Conservation (phyloP, 805 yeast species). For the Candida loeiensis region DNA sequence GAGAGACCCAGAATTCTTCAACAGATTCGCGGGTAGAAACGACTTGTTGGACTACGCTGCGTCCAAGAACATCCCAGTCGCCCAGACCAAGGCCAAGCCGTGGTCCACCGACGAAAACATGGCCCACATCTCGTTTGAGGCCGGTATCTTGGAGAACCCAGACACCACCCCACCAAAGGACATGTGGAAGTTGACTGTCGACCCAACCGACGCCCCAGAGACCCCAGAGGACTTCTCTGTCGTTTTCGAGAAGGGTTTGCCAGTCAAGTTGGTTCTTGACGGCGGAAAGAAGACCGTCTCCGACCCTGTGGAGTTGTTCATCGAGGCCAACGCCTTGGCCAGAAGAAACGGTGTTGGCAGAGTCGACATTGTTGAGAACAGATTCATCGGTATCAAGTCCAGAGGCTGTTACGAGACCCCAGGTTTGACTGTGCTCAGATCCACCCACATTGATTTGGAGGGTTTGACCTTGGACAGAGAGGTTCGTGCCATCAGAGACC, state of each 20-base stretch:
- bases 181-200: conserved; percentile 98
- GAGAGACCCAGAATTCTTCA: conserved; percentile 95
- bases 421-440: conserved; percentile 90
- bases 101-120: conserved; percentile 99
- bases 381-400: conserved; percentile 97
- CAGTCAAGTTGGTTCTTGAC: conserved; percentile 72
- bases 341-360: conserved; percentile 99
- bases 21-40: conserved; percentile 96
- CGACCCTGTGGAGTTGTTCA: conserved; percentile 87
- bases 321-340: conserved; percentile 89
- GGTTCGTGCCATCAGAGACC: conserved; percentile 95
- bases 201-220: conserved; percentile 93
- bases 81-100: conserved; percentile 98
- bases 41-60: conserved; percentile 94
- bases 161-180: conserved; percentile 98
- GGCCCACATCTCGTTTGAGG: conserved; percentile 99
- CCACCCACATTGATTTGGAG: conserved; percentile 93
- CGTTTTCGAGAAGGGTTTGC: conserved; percentile 81
- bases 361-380: conserved; percentile 97
- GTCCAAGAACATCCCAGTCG: conserved; percentile 85
- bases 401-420: conserved; percentile 99
- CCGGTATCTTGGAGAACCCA: conserved; percentile 99
- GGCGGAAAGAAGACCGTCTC: conserved; percentile 60
- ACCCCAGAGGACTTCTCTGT: conserved; percentile 86
- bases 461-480: conserved; percentile 97